phyloP scores from a whole-genome alignment of 2,329 filamentous ascomycete species.

The Chalaropsis thielavioides region DNA sequence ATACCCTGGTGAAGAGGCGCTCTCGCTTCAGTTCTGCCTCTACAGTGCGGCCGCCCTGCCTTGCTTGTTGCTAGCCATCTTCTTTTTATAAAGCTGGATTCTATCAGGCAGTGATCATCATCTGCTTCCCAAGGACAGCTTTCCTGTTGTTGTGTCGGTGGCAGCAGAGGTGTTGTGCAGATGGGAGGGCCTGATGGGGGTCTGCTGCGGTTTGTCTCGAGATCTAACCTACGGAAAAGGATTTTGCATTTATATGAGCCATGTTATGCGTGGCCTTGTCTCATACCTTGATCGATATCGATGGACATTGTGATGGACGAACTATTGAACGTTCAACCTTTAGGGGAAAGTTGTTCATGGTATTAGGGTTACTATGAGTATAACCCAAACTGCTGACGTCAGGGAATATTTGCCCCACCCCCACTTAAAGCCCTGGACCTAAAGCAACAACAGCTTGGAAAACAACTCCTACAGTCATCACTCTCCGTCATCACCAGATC shows the following conservation, averaged over 20 bases:
- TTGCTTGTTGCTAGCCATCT: background rate
- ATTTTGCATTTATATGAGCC: too few species aligned
- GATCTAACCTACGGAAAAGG: background rate
- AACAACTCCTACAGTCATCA: background rate
- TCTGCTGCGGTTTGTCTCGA: background rate
- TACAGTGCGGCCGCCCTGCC: background rate
- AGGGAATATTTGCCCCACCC: constrained; percentile 1
- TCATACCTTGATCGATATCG: too few species aligned
- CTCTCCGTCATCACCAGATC: background rate
- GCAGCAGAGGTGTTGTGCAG: background rate
- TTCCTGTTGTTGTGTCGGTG: background rate
- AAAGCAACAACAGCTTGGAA: background rate
- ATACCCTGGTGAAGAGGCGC: background rate
- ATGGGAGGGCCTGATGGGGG: background rate
- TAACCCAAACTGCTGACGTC: background rate
- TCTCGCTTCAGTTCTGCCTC: background rate
- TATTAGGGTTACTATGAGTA: background rate
- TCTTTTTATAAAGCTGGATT: background rate
- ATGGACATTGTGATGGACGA: background rate
- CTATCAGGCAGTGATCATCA: background rate
- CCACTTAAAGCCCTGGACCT: background rate
- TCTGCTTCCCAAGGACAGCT: background rate
- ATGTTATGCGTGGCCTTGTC: too few species aligned
- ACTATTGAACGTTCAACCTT: background rate
- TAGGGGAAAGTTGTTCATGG: background rate